Percentiles rank a stretch among this genome's conserved stretches.
Evolutionary conservation across 257 asterid species (phyloP).

Genomic region (Mentha longifolia): DNA sequence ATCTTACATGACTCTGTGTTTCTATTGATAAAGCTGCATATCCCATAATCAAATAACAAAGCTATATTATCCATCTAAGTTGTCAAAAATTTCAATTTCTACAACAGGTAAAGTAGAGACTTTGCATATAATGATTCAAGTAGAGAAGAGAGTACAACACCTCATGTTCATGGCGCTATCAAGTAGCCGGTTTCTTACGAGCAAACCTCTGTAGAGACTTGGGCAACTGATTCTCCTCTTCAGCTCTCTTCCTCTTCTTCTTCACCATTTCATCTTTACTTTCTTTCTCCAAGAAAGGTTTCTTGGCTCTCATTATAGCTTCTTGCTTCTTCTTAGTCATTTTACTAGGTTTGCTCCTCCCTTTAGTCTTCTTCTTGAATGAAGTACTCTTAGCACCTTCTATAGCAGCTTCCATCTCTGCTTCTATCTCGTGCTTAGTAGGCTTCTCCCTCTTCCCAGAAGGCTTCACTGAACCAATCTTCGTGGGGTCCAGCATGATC

Average conservation of each 20-base stretch:
- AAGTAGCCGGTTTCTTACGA: constrained; percentile 47
- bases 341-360: constrained; percentile 86
- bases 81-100: constrained; percentile 18
- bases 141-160: constrained; percentile 2
- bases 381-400: constrained; percentile 56
- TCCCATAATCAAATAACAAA: neutral
- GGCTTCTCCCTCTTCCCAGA: constrained; percentile 56
- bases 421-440: constrained; percentile 58
- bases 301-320: constrained; percentile 68
- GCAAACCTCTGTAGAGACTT: constrained; percentile 71
- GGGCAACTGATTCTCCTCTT: constrained; percentile 60
- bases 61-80: constrained; percentile 16
- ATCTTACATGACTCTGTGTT: neutral
- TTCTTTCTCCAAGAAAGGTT: constrained; percentile 54
- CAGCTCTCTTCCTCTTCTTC: constrained; percentile 62
- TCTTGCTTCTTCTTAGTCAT: constrained; percentile 75
- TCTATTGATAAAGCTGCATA: neutral
- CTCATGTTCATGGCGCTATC: constrained; percentile 19
- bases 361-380: constrained; percentile 84
- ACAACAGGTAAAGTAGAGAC: neutral
- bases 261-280: constrained; percentile 37
- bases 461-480: constrained; percentile 77
- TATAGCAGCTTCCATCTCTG: constrained; percentile 68
- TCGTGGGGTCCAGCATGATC: constrained; percentile 90
- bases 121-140: neutral